phyloP scores from a whole-genome alignment of 371 early-diverging fungal genomes.

The Mucor plumbeus region DNA sequence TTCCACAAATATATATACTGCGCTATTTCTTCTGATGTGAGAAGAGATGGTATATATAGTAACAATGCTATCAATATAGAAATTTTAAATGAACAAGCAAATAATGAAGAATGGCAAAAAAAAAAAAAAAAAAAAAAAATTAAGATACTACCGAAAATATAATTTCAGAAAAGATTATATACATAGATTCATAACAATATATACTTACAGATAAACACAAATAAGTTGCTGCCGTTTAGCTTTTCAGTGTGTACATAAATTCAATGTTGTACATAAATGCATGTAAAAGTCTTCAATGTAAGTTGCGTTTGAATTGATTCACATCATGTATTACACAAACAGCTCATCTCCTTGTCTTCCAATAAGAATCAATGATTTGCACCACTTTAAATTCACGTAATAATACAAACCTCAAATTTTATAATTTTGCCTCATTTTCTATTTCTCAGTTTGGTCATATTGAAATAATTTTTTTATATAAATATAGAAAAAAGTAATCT shows the following conservation, averaged over 20 bases:
- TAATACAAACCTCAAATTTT: not conserved
- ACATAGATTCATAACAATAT: not conserved
- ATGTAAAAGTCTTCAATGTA: not conserved
- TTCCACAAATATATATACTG: constrained; percentile 15
- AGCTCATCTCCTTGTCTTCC: constrained; percentile 4
- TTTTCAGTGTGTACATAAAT: not conserved
- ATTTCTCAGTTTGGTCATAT: not conserved
- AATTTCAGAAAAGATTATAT: not conserved
- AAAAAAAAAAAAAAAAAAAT: not conserved
- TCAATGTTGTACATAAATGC: constrained; percentile 3
- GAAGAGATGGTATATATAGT: constrained; percentile 6
- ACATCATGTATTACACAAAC: constrained; percentile 1
- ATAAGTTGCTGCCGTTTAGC: not conserved
- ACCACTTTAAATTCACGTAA: not conserved
- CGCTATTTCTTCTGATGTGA: constrained; percentile 13
- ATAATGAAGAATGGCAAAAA: constrained; percentile 3
- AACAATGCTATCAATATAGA: not conserved
- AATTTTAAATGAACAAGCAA: constrained; percentile 6
- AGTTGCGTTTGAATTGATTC: not conserved
- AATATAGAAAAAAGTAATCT: not conserved
- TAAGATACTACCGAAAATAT: constrained; percentile 9
- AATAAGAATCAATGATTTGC: not conserved
- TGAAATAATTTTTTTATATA: not conserved
- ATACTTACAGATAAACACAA: too few species aligned
- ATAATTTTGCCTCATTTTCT: not conserved